A percentile compares a stretch with the other conserved stretches of the same genome.
Conservation (phyloP, 768 basidiomycete species). For the Suillus paluster region DNA sequence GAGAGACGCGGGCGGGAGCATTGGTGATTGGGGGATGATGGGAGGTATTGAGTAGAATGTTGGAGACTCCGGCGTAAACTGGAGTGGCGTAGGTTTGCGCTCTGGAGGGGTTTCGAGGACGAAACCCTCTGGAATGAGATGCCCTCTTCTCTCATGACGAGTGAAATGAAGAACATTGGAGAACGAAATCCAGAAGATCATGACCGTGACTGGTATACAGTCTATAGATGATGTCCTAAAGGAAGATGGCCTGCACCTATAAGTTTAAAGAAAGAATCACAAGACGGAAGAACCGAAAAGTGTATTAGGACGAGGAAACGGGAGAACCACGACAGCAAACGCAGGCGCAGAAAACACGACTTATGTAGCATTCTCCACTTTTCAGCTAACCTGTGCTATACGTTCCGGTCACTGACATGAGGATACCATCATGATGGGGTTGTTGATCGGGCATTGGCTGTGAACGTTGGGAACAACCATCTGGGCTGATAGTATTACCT, state of each 20-base stretch:
- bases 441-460: not conserved
- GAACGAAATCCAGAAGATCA: not conserved
- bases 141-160: not conserved
- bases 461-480: not conserved
- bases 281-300: not conserved
- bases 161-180: not conserved
- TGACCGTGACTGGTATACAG: not conserved
- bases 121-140: slow-evolving; percentile 4
- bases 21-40: not conserved
- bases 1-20: not conserved
- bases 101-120: slow-evolving; percentile 1
- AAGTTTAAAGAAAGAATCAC: not conserved
- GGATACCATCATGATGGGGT: not conserved
- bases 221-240: not conserved
- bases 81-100: not conserved
- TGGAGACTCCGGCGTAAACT: not conserved
- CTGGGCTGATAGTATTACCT: not conserved
- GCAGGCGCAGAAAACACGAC: not conserved
- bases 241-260: slow-evolving; percentile 1
- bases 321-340: not conserved
- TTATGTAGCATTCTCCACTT: not conserved
- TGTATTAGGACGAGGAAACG: not conserved
- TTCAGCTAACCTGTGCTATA: not conserved
- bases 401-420: not conserved
- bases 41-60: not conserved